Evolutionary conservation across 2,329 filamentous ascomycete genomes (phyloP).

Genomic region (Phyllachora maydis): DNA sequence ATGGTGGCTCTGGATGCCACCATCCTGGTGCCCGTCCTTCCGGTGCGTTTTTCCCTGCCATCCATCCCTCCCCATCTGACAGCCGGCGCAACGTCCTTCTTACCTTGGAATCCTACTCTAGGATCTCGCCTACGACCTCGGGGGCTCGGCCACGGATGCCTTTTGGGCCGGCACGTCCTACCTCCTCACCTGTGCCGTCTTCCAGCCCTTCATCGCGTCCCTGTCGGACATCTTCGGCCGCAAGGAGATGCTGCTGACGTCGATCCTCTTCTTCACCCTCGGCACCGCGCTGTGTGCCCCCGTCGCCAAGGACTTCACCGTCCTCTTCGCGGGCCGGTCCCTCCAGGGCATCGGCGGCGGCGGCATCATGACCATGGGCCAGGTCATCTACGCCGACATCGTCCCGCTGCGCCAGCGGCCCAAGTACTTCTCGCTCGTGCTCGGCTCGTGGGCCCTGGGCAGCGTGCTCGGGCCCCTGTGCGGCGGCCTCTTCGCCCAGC

Average conservation of each 20-base stretch:
- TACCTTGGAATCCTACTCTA: no score
- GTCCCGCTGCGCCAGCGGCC: constrained; percentile 34
- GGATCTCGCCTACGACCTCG: no score
- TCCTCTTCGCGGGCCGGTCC: constrained; percentile 37
- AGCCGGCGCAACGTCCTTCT: no score
- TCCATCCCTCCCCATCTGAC: no score
- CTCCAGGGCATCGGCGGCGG: constrained; percentile 36
- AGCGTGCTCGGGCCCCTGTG: constrained; percentile 15
- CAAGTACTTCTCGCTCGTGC: constrained; percentile 14
- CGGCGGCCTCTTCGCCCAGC: constrained; percentile 10
- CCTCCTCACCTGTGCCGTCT: constrained; percentile 33
- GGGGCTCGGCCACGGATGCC: not conserved
- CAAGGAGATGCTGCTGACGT: constrained; percentile 31
- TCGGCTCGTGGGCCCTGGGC: constrained; percentile 15
- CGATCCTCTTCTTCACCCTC: constrained; percentile 27
- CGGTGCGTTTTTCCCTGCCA: constrained; percentile 11
- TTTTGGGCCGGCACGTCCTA: constrained; percentile 27
- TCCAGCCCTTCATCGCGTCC: constrained; percentile 40
- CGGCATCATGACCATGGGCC: constrained; percentile 31
- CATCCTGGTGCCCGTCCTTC: constrained; percentile 20
- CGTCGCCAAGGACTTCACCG: constrained; percentile 28
- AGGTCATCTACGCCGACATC: constrained; percentile 38
- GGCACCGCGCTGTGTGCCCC: constrained; percentile 32
- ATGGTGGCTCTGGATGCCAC: constrained; percentile 27
- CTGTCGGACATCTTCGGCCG: constrained; percentile 38